Base-by-base conservation (phyloP, 495 filamentous ascomycete species). In the Penicillium desertorum region DNA sequence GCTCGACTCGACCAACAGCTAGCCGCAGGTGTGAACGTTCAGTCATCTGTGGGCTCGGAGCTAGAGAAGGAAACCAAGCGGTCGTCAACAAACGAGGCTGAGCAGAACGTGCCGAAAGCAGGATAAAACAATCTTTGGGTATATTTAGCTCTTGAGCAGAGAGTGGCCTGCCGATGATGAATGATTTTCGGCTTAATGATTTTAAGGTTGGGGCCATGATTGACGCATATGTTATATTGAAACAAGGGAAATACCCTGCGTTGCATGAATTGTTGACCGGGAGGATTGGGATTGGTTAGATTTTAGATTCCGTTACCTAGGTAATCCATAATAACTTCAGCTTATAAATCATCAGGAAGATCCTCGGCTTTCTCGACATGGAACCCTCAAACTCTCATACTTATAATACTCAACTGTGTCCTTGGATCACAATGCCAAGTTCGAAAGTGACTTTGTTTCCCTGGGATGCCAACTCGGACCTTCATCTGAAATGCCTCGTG, bases 361-460 rank as follows among this genome's bases (percentile, higher is more conserved):
- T 36, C 34, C 27, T 29, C 29, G 5, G 14, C 2, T 8, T 37
- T 17, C 7, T 39, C 0, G n/a, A n/a, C 5, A 17, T 39, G 16
- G 4, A 9, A 39, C 16, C 9, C 36, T 14, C 16, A n/a, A 3
- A 46, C 44, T 27, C 8, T 29, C 17, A 16, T n/a, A 46, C 44
- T 46, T 29, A 5, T 12, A 6, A 22, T 12, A 39, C 11, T 41
- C 16, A 9, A 19, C 4, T 3, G 1, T 29, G 1, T 41, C 23
- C 11, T 10, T 3, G 0, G 4, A 6, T 69, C 32, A 81, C 60
- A 62, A 81, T 65, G 67, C 5, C 30, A 10, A 49, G 27, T 19
- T 32, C 56, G 1, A 53, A 54, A 19, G 60, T 68, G 3, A 42
- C 45, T 0, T 59, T 70, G 23, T 53, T 60, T 41, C 67, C 67